These are phyloP conservation scores for Cyphellophora attinorum DNA, from an alignment of 2,329 filamentous ascomycete genomes.

Conservation along the genomic window DNA sequence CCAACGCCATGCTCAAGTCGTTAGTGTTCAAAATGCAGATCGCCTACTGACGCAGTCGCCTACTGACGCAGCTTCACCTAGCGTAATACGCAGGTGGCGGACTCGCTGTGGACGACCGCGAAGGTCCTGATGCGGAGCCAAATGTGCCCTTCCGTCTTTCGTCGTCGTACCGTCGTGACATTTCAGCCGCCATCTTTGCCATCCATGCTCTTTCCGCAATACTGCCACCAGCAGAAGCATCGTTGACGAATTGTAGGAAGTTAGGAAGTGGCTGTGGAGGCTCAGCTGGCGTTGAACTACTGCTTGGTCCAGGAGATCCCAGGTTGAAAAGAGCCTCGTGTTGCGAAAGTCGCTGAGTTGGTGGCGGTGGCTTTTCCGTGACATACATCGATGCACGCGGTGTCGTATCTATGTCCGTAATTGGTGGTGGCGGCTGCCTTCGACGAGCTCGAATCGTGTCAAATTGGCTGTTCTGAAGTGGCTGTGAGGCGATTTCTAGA, in stretches of 20 bases:
- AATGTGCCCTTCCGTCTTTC: constrained; percentile 49
- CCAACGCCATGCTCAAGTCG: no score
- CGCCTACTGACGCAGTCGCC: no score
- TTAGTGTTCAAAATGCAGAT: no score
- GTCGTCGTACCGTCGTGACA: constrained; percentile 73
- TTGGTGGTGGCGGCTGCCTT: constrained; percentile 7
- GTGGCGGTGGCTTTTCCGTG: constrained; percentile 6
- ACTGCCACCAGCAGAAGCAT: constrained; percentile 23
- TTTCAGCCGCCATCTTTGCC: constrained; percentile 77
- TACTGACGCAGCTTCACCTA: no score
- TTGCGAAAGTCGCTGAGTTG: neutral
- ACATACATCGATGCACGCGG: constrained; percentile 17
- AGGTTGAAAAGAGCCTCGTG: constrained; percentile 24
- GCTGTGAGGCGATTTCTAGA: neutral
- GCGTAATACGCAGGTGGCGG: neutral
- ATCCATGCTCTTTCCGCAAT: constrained; percentile 39
- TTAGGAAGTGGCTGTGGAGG: constrained; percentile 21
- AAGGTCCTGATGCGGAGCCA: no score
- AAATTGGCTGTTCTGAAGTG: neutral
- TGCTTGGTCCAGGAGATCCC: constrained; percentile 5
- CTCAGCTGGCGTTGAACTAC: constrained; percentile 1
- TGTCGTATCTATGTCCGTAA: constrained; percentile 12
- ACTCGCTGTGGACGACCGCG: neutral
- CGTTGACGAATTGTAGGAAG: constrained; percentile 25
- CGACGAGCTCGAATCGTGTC: constrained; percentile 12